Evolutionary conservation across 208 protist species (phyloP).

Genomic region (Acanthamoeba royreba): DNA sequence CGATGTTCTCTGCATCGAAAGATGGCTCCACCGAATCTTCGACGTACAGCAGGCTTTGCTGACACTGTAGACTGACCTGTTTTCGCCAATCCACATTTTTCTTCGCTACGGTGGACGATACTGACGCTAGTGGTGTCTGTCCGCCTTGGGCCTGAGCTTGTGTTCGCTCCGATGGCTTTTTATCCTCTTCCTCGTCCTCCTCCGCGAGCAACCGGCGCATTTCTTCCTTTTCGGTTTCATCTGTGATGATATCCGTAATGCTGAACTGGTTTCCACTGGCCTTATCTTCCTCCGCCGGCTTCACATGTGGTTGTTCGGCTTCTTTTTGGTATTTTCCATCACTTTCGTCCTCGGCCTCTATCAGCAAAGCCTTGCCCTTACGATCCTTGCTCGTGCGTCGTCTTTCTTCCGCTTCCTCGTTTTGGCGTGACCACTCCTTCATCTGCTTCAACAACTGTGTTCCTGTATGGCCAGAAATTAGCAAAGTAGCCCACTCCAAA

Average conservation of each 20-base stretch:
- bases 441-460: neutral
- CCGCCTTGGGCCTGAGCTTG: too few relatives aligned
- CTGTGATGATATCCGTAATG: neutral
- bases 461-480: too few relatives aligned
- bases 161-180: too few relatives aligned
- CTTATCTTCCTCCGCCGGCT: neutral
- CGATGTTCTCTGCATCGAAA: neutral
- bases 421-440: too few relatives aligned
- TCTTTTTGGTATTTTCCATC: neutral
- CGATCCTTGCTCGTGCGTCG: neutral
- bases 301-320: neutral
- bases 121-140: too few relatives aligned
- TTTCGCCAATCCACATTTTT: neutral
- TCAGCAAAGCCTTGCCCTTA: too few relatives aligned
- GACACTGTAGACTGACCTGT: neutral
- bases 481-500: neutral
- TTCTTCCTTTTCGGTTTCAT: neutral
- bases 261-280: neutral
- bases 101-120: neutral
- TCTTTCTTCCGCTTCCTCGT: neutral
- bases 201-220: neutral
- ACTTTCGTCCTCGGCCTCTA: neutral
- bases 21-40: neutral
- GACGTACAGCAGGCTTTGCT: neutral
- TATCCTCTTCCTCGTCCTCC: too few relatives aligned